Percentiles rank a stretch among this genome's conserved stretches.
Evolutionary conservation across 2,329 filamentous ascomycete genomes (phyloP).

Genomic region (Ascochyta pisi): DNA sequence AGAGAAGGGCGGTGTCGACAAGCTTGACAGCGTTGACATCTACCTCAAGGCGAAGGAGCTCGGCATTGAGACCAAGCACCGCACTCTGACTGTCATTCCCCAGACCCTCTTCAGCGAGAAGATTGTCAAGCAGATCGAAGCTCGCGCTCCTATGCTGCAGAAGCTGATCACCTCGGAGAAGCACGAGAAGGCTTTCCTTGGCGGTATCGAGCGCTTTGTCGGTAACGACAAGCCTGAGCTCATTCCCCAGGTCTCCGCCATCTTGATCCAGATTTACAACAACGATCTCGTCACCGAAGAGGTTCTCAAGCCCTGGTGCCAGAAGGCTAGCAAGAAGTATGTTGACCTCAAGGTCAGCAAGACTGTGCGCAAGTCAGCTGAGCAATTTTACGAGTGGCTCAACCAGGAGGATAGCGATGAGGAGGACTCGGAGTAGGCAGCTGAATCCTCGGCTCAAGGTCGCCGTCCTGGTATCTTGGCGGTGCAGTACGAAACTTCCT

Average conservation of each 20-base stretch:
- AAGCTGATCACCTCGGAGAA: slow-evolving; percentile 90
- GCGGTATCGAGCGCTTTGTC: slow-evolving; percentile 92
- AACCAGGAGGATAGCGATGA: slow-evolving; percentile 72
- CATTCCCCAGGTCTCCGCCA: slow-evolving; percentile 78
- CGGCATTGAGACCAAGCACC: slow-evolving; percentile 93
- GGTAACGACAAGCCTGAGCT: slow-evolving; percentile 83
- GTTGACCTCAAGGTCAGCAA: slow-evolving; percentile 87
- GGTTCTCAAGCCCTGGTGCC: slow-evolving; percentile 86
- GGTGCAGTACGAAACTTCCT: background rate
- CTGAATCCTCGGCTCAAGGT: background rate
- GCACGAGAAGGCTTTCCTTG: slow-evolving; percentile 93
- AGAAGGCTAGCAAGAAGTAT: slow-evolving; percentile 98
- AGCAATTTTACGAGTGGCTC: slow-evolving; percentile 94
- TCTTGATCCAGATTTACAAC: slow-evolving; percentile 90
- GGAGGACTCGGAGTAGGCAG: slow-evolving; percentile 38
- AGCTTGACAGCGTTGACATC: slow-evolving; percentile 87
- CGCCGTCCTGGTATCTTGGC: background rate
- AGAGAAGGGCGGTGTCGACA: slow-evolving; percentile 73
- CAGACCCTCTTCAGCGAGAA: slow-evolving; percentile 93
- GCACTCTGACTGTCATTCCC: slow-evolving; percentile 87
- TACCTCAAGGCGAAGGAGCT: slow-evolving; percentile 97
- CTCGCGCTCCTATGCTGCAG: slow-evolving; percentile 86
- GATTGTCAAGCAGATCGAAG: slow-evolving; percentile 84
- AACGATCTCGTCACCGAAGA: slow-evolving; percentile 89
- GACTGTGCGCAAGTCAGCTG: slow-evolving; percentile 93